Percentiles rank a stretch among this genome's conserved stretches.
phyloP scores from a whole-genome alignment of 306 rosid species.

The Sophora flavescens region DNA sequence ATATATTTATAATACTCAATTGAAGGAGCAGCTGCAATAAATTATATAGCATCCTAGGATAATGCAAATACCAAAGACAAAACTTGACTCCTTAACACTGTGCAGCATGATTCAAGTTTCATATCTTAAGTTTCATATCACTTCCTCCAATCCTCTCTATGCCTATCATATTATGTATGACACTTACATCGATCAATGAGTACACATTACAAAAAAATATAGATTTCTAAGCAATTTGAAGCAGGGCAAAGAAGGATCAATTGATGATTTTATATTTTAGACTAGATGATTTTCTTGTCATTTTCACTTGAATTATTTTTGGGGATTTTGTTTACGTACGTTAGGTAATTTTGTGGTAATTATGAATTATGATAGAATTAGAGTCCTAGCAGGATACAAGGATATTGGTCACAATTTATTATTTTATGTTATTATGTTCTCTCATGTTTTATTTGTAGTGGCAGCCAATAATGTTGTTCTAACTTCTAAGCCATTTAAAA shows the following conservation, averaged over 20 bases:
- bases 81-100: not conserved
- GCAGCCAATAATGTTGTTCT: not conserved
- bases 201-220: no score
- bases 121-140: not conserved
- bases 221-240: not conserved
- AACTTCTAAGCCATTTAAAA: not conserved
- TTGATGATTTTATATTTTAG: no score
- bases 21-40: not conserved
- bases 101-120: not conserved
- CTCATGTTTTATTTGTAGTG: not conserved
- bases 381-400: not conserved
- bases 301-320: not conserved
- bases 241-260: not conserved
- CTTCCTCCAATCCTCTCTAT: not conserved
- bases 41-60: slow-evolving; percentile 12
- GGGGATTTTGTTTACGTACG: not conserved
- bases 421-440: no score
- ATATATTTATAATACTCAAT: slow-evolving; percentile 8
- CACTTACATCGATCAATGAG: no score
- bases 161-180: no score
- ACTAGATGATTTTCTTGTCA: not conserved
- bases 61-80: not conserved
- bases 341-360: not conserved
- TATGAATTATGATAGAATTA: not conserved
- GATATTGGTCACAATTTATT: not conserved